Conservation (phyloP, 2,329 filamentous ascomycete genomes). For the Rutstroemia sp. region DNA sequence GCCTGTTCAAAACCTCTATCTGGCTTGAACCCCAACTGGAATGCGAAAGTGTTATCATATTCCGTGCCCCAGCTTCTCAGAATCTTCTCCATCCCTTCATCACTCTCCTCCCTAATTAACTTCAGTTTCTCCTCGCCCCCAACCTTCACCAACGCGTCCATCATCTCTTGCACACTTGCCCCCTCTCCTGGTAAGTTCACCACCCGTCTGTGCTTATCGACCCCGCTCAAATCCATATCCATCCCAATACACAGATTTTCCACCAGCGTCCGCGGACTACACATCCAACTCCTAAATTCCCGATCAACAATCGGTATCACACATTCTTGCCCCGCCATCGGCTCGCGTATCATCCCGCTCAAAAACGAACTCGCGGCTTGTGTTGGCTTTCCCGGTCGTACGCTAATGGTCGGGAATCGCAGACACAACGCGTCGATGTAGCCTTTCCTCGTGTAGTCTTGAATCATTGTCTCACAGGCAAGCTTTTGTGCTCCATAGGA, state of each 20-base stretch:
- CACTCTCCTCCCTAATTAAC: constrained; percentile 46
- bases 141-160: constrained; percentile 48
- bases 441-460: constrained; percentile 48
- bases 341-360: constrained; percentile 55
- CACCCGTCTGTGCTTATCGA: constrained; percentile 36
- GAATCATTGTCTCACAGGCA: constrained; percentile 51
- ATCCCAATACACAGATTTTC: constrained; percentile 44
- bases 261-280: constrained; percentile 44
- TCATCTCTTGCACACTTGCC: constrained; percentile 51
- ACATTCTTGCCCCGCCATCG: constrained; percentile 45
- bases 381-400: constrained; percentile 52
- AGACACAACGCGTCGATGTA: constrained; percentile 50
- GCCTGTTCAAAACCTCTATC: constrained; percentile 47
- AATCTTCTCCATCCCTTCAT: constrained; percentile 47
- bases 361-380: constrained; percentile 55
- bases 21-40: constrained; percentile 42
- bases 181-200: constrained; percentile 52
- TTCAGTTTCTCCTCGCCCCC: constrained; percentile 47
- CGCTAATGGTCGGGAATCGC: constrained; percentile 53
- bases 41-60: constrained; percentile 45
- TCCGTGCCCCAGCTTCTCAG: constrained; percentile 53
- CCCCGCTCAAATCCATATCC: constrained; percentile 34
- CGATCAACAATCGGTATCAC: constrained; percentile 46
- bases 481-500: constrained; percentile 57
- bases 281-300: constrained; percentile 45